A percentile compares a stretch with the other conserved stretches of the same genome.
phyloP scores from a whole-genome alignment of 2,329 filamentous ascomycete species.

The Phialophora expanda region DNA sequence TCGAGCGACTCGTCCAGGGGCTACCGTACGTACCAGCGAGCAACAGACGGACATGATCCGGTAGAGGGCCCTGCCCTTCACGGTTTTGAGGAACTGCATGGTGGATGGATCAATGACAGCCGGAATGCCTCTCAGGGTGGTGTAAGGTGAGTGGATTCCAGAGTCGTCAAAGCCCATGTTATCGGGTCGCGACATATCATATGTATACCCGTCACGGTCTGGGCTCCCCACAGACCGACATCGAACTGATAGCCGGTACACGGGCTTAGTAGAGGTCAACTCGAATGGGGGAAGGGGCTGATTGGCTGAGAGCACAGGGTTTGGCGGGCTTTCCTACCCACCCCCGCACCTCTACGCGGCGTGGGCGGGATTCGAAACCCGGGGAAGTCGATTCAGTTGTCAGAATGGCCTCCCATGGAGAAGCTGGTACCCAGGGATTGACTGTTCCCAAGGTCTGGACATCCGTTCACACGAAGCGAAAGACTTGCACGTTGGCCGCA shows the following conservation, averaged over 20 bases:
- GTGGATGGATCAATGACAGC: not conserved
- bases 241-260: not conserved
- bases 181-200: not conserved
- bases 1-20: not conserved
- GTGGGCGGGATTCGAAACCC: constrained; percentile 28
- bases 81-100: constrained; percentile 23
- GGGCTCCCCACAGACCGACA: not conserved
- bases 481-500: not conserved
- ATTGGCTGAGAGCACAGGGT: constrained; percentile 4
- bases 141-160: not conserved
- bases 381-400: constrained; percentile 20
- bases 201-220: constrained; percentile 14
- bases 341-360: constrained; percentile 20
- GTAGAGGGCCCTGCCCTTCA: constrained; percentile 42
- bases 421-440: not conserved
- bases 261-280: not conserved
- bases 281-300: not conserved
- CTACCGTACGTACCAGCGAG: constrained; percentile 33
- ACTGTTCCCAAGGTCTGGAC: not conserved
- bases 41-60: constrained; percentile 41
- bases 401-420: not conserved
- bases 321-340: not conserved
- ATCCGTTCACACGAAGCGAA: not conserved
- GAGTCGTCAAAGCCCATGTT: not conserved
- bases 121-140: not conserved